Evolutionary conservation across 768 basidiomycete genomes (phyloP).

Genomic region (Boletus rubroflammeus): DNA sequence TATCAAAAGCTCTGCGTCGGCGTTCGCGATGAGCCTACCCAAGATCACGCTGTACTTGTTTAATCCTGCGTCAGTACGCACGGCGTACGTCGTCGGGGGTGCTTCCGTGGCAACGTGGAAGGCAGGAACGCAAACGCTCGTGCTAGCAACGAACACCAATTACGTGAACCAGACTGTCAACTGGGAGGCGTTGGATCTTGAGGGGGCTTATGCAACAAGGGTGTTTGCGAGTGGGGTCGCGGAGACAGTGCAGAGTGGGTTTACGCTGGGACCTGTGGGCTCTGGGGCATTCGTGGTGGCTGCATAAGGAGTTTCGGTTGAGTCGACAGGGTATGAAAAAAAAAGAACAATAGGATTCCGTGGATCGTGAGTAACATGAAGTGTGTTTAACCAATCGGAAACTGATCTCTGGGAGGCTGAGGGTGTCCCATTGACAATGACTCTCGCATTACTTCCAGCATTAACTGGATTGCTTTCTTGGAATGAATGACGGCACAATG

Average conservation of each 20-base stretch:
- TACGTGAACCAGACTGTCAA: constrained; percentile 35
- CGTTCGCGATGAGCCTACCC: constrained; percentile 43
- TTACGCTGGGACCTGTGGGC: constrained; percentile 24
- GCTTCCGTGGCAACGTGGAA: constrained; percentile 55
- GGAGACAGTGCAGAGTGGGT: constrained; percentile 1
- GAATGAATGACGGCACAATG: too few species aligned
- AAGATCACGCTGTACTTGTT: constrained; percentile 47
- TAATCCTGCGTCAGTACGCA: constrained; percentile 37
- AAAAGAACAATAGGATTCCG: too few species aligned
- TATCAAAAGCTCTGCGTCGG: constrained; percentile 51
- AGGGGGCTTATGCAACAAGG: background rate
- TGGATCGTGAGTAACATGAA: background rate
- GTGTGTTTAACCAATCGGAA: background rate
- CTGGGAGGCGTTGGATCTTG: constrained; percentile 31
- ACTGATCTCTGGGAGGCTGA: background rate
- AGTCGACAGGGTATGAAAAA: background rate
- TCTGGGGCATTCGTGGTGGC: constrained; percentile 21
- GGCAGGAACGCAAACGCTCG: constrained; percentile 37
- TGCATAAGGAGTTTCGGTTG: background rate
- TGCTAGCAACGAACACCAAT: constrained; percentile 51
- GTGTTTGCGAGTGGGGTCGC: constrained; percentile 20
- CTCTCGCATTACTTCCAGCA: too few species aligned
- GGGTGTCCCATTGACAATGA: background rate
- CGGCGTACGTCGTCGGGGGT: constrained; percentile 37
- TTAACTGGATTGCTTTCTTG: too few species aligned